phyloP scores from a whole-genome alignment of 306 rosid genomes.

The Vigna hirtella region DNA sequence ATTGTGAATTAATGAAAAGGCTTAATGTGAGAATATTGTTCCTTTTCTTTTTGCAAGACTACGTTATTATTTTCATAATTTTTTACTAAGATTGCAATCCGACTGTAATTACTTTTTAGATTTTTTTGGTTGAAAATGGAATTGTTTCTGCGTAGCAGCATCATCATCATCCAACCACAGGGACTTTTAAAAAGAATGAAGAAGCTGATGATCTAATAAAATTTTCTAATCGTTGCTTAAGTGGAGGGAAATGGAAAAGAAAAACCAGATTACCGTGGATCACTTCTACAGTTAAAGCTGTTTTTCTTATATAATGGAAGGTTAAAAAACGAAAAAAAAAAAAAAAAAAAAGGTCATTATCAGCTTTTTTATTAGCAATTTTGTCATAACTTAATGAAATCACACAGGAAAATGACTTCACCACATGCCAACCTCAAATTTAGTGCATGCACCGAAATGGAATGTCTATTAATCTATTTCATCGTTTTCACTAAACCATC shows the following conservation, averaged over 20 bases:
- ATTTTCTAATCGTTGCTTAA: slow-evolving; percentile 8
- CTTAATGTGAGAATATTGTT: too few species aligned
- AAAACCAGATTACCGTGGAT: neutral
- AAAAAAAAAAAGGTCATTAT: slow-evolving; percentile 17
- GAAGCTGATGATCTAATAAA: neutral
- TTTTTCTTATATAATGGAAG: slow-evolving; percentile 29
- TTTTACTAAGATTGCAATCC: slow-evolving; percentile 42
- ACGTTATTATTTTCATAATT: slow-evolving; percentile 29
- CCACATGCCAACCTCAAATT: slow-evolving; percentile 25
- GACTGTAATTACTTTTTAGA: slow-evolving; percentile 25
- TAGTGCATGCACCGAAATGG: neutral
- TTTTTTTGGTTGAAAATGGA: slow-evolving; percentile 11
- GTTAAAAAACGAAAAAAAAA: slow-evolving; percentile 21
- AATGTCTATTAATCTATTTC: neutral
- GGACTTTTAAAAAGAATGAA: neutral
- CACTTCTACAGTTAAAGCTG: slow-evolving; percentile 6
- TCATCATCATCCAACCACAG: neutral
- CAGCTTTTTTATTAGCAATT: slow-evolving; percentile 8
- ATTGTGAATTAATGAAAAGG: too few species aligned
- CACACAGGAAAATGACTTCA: neutral
- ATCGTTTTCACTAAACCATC: neutral
- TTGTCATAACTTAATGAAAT: neutral
- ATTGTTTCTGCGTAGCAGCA: neutral
- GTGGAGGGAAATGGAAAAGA: slow-evolving; percentile 7
- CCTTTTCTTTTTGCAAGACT: slow-evolving; percentile 5